Percentiles rank a stretch among this genome's conserved stretches.
phyloP scores from a whole-genome alignment of 495 filamentous ascomycete species.

The Neurospora terricola region DNA sequence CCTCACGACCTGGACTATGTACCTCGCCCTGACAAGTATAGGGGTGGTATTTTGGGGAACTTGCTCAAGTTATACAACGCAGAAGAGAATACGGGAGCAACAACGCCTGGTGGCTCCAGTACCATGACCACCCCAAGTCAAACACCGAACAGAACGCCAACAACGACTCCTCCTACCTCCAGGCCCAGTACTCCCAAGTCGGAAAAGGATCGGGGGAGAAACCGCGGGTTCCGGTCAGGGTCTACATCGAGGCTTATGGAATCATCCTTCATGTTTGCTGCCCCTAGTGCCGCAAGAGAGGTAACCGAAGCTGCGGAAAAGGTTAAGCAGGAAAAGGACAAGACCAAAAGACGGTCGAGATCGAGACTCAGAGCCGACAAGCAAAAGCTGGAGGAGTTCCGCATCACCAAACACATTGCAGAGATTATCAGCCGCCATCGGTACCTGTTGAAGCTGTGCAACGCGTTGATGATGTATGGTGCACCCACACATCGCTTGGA shows the following conservation, averaged over 20 bases:
- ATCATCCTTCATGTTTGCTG: conserved; percentile 39
- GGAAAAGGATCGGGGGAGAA: conserved; percentile 46
- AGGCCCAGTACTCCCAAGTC: conserved; percentile 48
- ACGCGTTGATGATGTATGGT: conserved; percentile 76
- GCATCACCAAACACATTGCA: conserved; percentile 84
- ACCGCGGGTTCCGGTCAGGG: conserved; percentile 33
- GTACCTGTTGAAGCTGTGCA: conserved; percentile 78
- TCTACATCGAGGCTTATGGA: conserved; percentile 45
- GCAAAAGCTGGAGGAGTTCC: conserved; percentile 53
- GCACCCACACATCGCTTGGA: conserved; percentile 71
- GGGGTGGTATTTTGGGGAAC: conserved; percentile 65
- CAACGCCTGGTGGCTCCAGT: conserved; percentile 11
- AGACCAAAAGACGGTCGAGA: conserved; percentile 30
- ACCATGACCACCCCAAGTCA: conserved; percentile 16
- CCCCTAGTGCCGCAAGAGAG: conserved; percentile 17
- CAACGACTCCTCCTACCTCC: conserved; percentile 23
- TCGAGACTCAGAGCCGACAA: conserved; percentile 17
- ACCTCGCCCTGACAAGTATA: conserved; percentile 58
- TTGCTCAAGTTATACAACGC: conserved; percentile 66
- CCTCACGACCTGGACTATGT: conserved; percentile 52
- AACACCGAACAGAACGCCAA: conserved; percentile 21
- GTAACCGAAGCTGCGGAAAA: conserved; percentile 23
- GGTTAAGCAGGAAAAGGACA: conserved; percentile 23
- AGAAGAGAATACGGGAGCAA: conserved; percentile 9
- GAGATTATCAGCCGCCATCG: conserved; percentile 70